Percentiles rank a stretch among this genome's conserved stretches.
Conservation (phyloP, 2,329 filamentous ascomycete genomes). For the Ilyonectria destructans region DNA sequence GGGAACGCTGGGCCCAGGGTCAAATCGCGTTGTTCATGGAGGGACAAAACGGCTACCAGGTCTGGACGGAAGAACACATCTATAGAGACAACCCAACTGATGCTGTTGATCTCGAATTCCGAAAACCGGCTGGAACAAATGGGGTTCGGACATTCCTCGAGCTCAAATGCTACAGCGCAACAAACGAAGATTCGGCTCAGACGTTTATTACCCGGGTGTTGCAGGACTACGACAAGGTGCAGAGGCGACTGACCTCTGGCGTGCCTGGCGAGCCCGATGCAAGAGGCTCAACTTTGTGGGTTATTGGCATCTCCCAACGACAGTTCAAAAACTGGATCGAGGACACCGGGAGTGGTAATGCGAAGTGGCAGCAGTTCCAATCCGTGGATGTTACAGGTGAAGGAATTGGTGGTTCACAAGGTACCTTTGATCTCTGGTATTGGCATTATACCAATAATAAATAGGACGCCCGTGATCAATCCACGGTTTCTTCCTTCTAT, state of each 20-base stretch:
- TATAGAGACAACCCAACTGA: not conserved
- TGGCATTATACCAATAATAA: not conserved
- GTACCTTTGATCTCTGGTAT: not conserved
- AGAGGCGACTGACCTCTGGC: not conserved
- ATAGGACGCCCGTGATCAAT: not conserved
- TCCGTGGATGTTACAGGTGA: not conserved
- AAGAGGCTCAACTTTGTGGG: not conserved
- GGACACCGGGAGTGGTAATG: not conserved
- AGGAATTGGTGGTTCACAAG: not conserved
- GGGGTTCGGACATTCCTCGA: not conserved
- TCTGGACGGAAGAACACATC: constrained; percentile 2
- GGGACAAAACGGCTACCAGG: not conserved
- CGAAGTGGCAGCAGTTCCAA: not conserved
- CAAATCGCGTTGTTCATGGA: not conserved
- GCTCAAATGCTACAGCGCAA: constrained; percentile 3
- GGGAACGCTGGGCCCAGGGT: not conserved
- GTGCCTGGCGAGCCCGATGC: not conserved
- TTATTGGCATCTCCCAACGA: not conserved
- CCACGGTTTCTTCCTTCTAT: too few relatives aligned
- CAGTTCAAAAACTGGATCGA: not conserved
- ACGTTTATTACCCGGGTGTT: not conserved
- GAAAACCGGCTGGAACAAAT: not conserved
- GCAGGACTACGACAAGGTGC: not conserved
- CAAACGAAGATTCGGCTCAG: not conserved
- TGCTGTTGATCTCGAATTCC: not conserved